Evolutionary conservation across 2,329 filamentous ascomycete genomes (phyloP).

Genomic region (Raffaelea arxii): DNA sequence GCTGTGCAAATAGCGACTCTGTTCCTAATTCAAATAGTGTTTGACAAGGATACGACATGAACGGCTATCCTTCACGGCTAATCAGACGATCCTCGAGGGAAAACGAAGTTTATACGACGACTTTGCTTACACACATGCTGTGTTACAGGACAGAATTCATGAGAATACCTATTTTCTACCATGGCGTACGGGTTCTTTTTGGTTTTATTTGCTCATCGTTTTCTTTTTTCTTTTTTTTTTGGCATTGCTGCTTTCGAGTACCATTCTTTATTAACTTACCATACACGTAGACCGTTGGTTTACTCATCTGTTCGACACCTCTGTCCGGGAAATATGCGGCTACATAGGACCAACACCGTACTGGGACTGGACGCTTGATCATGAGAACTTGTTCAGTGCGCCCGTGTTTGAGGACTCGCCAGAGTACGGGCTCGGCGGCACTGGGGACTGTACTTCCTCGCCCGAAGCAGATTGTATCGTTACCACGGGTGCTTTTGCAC

Average conservation of each 20-base stretch:
- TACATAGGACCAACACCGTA: slow-evolving; percentile 1
- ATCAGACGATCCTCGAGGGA: not conserved
- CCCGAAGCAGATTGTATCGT: slow-evolving; percentile 1
- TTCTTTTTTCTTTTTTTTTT: too few species aligned
- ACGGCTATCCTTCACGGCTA: not conserved
- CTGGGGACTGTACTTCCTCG: slow-evolving; percentile 2
- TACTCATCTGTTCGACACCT: slow-evolving; percentile 1
- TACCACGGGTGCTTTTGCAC: slow-evolving; percentile 1
- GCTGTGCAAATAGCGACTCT: not conserved
- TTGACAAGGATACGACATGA: not conserved
- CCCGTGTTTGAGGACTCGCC: slow-evolving; percentile 2
- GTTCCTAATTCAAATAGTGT: not conserved
- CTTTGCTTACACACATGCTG: slow-evolving; percentile 1
- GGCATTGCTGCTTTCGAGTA: too few species aligned
- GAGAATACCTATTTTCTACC: slow-evolving; percentile 2
- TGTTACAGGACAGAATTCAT: not conserved
- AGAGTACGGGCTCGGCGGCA: slow-evolving; percentile 1
- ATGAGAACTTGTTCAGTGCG: not conserved
- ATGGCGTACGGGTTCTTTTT: too few species aligned
- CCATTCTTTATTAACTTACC: too few species aligned
- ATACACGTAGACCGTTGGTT: slow-evolving; percentile 1
- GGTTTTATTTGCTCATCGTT: too few species aligned
- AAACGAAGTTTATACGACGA: slow-evolving; percentile 3
- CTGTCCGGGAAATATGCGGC: not conserved
- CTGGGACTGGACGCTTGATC: slow-evolving; percentile 2